A percentile compares a stretch with the other conserved stretches of the same genome.
Conservation (phyloP, 2,329 filamentous ascomycete species). For the Hymenoscyphus repandus region DNA sequence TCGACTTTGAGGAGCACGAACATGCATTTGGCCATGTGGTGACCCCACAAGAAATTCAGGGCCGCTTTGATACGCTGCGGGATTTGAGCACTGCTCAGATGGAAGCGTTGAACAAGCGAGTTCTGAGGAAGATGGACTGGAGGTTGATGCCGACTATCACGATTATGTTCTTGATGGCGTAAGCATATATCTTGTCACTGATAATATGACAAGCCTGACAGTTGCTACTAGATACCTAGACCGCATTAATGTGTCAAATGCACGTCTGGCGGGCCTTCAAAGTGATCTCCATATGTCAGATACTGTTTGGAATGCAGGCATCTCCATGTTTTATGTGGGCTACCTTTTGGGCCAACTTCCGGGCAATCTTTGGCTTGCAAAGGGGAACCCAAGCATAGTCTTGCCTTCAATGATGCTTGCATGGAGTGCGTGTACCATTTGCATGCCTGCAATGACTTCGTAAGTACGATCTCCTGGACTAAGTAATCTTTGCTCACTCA, state of each 20-base stretch:
- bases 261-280: neutral
- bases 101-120: neutral
- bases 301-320: neutral
- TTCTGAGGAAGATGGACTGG: neutral
- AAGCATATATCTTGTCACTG: neutral
- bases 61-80: neutral
- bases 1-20: neutral
- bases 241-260: neutral
- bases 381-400: neutral
- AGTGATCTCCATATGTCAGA: neutral
- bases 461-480: neutral
- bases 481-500: neutral
- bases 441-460: neutral
- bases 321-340: constrained; percentile 1
- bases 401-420: neutral
- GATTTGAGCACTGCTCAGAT: neutral
- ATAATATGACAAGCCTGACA: neutral
- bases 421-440: neutral
- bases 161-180: neutral
- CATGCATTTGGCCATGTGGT: neutral
- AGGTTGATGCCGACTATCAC: neutral
- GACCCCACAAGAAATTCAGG: neutral
- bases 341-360: neutral
- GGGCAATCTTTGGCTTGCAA: neutral
- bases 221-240: neutral